Conservation (phyloP, 495 filamentous ascomycete species). For the Sordaria brevicollis region DNA sequence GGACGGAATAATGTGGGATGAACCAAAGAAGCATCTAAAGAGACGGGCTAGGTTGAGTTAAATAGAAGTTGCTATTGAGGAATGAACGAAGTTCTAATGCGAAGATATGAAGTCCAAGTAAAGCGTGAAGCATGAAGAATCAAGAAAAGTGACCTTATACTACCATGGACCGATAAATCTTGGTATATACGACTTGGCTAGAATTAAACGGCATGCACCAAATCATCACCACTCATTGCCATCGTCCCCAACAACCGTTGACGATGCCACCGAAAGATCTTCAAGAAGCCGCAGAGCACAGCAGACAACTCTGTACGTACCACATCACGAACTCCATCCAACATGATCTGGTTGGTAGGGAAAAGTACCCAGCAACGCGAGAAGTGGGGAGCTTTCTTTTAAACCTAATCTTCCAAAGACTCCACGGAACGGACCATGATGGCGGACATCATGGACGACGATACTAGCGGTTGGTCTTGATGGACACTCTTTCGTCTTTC, state of each 20-base stretch:
- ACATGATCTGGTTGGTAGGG: neutral
- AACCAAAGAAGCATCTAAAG: neutral
- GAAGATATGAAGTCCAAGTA: neutral
- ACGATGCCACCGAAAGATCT: neutral
- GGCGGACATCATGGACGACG: neutral
- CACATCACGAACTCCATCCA: neutral
- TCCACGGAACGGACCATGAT: neutral
- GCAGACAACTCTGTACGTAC: neutral
- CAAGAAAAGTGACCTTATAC: neutral
- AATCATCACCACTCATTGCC: neutral
- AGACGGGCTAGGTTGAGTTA: neutral
- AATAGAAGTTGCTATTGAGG: too few relatives aligned
- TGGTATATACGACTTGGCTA: too few relatives aligned
- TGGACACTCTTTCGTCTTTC: neutral
- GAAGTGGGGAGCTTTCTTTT: neutral
- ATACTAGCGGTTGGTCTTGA: too few relatives aligned
- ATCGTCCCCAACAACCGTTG: neutral
- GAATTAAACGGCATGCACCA: too few relatives aligned
- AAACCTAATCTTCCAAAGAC: neutral
- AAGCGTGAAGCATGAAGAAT: neutral
- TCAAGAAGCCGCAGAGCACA: neutral
- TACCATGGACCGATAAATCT: too few relatives aligned
- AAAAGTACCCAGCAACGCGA: neutral
- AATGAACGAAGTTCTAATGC: too few relatives aligned
- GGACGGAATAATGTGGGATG: neutral